Evolutionary conservation across 805 yeast genomes (phyloP).

Genomic region (Ogataea paraovalis): DNA sequence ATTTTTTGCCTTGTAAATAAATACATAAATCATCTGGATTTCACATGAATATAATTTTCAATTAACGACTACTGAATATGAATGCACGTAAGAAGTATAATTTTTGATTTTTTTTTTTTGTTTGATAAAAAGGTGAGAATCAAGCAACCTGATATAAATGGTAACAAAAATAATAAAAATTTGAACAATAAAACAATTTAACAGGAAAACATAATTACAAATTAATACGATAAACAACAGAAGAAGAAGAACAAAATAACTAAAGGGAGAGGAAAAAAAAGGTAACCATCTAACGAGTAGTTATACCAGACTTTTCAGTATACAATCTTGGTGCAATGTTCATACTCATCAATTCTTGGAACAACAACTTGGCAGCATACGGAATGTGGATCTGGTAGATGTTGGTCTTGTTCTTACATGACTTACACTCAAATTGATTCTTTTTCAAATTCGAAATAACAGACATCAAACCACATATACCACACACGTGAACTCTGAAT

Average conservation of each 20-base stretch:
- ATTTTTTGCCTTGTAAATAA: slow-evolving; percentile 1
- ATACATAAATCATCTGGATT: not conserved
- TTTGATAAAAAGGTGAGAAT: not conserved
- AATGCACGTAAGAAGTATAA: too few species aligned
- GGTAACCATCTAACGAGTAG: slow-evolving; percentile 22
- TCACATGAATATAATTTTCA: not conserved
- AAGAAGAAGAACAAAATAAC: not conserved
- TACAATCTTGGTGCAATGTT: slow-evolving; percentile 95
- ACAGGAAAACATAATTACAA: not conserved
- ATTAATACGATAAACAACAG: not conserved
- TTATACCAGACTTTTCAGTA: slow-evolving; percentile 56
- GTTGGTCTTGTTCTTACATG: slow-evolving; percentile 97
- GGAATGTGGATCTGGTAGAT: slow-evolving; percentile 97
- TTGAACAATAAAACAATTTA: not conserved
- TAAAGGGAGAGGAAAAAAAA: not conserved
- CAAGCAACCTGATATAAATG: not conserved
- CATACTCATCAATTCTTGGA: slow-evolving; percentile 99
- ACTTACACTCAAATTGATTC: slow-evolving; percentile 96
- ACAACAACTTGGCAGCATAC: slow-evolving; percentile 94
- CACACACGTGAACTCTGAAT: slow-evolving; percentile 96
- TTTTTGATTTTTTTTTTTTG: not conserved
- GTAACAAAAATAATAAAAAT: not conserved
- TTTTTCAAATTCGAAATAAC: slow-evolving; percentile 97
- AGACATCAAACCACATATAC: slow-evolving; percentile 96
- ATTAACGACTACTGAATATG: too few species aligned